Percentiles rank a stretch among this genome's conserved stretches.
These are phyloP conservation scores for Lactarius psammicola DNA, from an alignment of 768 basidiomycete species.

Conservation along the genomic window DNA sequence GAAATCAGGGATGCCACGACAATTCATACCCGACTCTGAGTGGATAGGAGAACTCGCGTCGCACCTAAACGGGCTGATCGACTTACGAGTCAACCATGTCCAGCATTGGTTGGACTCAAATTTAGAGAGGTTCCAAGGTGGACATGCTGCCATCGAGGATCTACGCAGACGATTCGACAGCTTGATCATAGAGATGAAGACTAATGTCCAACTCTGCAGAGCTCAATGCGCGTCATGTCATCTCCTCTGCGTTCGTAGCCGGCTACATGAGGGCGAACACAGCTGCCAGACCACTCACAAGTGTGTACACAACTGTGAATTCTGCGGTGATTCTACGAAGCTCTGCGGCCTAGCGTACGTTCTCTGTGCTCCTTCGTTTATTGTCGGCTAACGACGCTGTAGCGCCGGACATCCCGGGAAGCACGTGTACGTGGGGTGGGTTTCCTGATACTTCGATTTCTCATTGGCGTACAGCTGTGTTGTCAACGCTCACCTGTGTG, in stretches of 20 bases:
- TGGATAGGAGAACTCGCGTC: slow-evolving; percentile 43
- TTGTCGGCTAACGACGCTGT: not conserved
- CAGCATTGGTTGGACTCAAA: slow-evolving; percentile 52
- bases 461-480: slow-evolving; percentile 44
- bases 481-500: slow-evolving; percentile 49
- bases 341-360: slow-evolving; percentile 51
- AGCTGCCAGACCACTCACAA: slow-evolving; percentile 50
- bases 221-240: slow-evolving; percentile 48
- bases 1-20: slow-evolving; percentile 37
- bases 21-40: slow-evolving; percentile 39
- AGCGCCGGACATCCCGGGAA: slow-evolving; percentile 58
- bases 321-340: slow-evolving; percentile 39
- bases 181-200: slow-evolving; percentile 45
- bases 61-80: slow-evolving; percentile 42
- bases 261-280: slow-evolving; percentile 47
- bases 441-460: not conserved
- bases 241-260: slow-evolving; percentile 46
- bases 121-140: slow-evolving; percentile 44
- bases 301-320: slow-evolving; percentile 47
- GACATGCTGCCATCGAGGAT: slow-evolving; percentile 45
- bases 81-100: slow-evolving; percentile 49
- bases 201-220: slow-evolving; percentile 49
- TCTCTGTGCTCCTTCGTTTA: no score
- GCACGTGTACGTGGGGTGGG: slow-evolving; percentile 46
- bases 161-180: slow-evolving; percentile 46